A percentile compares a stretch with the other conserved stretches of the same genome.
Evolutionary conservation across 495 filamentous ascomycete species (phyloP).

Genomic region (Aspergillus mulundensis): DNA sequence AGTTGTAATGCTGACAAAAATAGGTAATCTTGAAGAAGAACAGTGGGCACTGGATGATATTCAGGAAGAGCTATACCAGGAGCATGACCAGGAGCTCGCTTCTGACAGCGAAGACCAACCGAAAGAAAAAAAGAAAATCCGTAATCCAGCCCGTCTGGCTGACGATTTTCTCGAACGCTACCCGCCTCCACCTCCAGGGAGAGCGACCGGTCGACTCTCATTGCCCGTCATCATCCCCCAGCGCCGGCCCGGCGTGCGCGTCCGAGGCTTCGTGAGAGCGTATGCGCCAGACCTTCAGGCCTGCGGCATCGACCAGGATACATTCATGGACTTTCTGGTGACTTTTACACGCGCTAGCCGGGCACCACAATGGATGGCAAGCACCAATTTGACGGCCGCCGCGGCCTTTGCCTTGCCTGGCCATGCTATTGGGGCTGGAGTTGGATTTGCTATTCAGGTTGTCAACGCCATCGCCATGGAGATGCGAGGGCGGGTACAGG

Average conservation of each 20-base stretch:
- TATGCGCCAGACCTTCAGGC: slow-evolving; percentile 47
- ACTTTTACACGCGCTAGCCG: slow-evolving; percentile 38
- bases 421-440: slow-evolving; percentile 29
- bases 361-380: slow-evolving; percentile 28
- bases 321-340: slow-evolving; percentile 46
- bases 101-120: too few species aligned
- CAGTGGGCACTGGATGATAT: too few species aligned
- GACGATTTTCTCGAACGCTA: too few species aligned
- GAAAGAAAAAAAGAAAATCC: too few species aligned
- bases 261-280: slow-evolving; percentile 45
- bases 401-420: slow-evolving; percentile 29
- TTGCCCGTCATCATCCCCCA: slow-evolving; percentile 48
- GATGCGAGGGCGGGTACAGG: slow-evolving; percentile 29
- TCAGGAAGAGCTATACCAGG: too few species aligned
- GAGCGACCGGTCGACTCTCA: too few species aligned
- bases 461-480: slow-evolving; percentile 37
- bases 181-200: too few species aligned
- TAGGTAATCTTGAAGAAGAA: too few species aligned
- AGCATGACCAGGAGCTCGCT: too few species aligned
- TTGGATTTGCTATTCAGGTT: slow-evolving; percentile 27
- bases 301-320: slow-evolving; percentile 40
- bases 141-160: too few species aligned
- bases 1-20: too few species aligned
- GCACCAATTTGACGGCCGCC: slow-evolving; percentile 30
- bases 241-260: slow-evolving; percentile 38